Evolutionary conservation across 2,329 filamentous ascomycete genomes (phyloP), one percentile per base, ranked within the genome.

Genomic region (Aspergillus tanneri): DNA sequence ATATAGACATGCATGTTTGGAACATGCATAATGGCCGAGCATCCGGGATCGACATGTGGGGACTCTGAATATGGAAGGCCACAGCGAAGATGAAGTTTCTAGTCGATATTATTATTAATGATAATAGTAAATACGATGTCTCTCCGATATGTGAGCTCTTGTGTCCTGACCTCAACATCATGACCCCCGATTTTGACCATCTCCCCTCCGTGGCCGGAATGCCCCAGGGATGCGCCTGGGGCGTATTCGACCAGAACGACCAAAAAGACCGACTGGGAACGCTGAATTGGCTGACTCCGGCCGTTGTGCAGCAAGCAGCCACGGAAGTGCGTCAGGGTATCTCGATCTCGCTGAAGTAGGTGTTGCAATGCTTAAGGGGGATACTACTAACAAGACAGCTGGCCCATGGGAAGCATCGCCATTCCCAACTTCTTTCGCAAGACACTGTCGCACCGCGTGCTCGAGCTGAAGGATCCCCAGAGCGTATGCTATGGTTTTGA

Each of bases 251-350:
- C 36, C 50, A 52, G 14, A 66, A 72, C 41, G 75, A 75, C 43
- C 58, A 69, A 34, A 70, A 72, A 36, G 74, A 77, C 54, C 50
- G 70, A 8, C 65, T 67, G 32, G 75, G 75, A 2, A 72, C 67
- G 1, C 56, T 77, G 22, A 78, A 78, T 51, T 63, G 73, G 3
- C 62, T 77, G 16, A 77, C 73, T 0, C 66, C 69, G 1, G 69
- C 72, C 4, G 68, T 73, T 1, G 67, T 77, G 19, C 62, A 67
- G 39, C 61, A 61, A 16, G 75, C 74, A 4, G 68, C 68, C 22
- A 58, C 62, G 3, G 74, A 77, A 50, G 70, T 76, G 22, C 59
- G 61, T 14, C 62, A 69, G 5, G 75, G 75, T 7, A 50, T 68
- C 3, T 69, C 67, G 1, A 63, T 78, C 32, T 71, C 66, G 2